Conservation (phyloP, 768 basidiomycete genomes). For the Cantharellus cinnabarinus region DNA sequence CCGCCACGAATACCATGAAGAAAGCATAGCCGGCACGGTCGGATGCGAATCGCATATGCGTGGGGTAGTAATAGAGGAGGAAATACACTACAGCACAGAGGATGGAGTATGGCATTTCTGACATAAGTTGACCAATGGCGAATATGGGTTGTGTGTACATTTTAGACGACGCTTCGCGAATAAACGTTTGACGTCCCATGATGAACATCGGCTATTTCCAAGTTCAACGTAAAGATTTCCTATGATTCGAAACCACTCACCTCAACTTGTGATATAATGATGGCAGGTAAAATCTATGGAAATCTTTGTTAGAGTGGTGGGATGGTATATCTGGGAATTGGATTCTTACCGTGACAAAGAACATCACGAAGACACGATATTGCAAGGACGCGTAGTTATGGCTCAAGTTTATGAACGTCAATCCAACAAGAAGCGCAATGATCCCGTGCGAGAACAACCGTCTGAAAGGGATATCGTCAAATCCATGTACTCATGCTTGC, state of each 20-base stretch:
- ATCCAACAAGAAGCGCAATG: conserved; percentile 48
- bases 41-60: conserved; percentile 43
- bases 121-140: conserved; percentile 58
- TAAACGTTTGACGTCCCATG: conserved; percentile 31
- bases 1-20: conserved; percentile 46
- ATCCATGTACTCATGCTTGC: not conserved
- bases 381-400: conserved; percentile 44
- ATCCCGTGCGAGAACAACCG: conserved; percentile 57
- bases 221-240: conserved; percentile 12
- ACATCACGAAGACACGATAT: conserved; percentile 57
- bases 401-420: conserved; percentile 64
- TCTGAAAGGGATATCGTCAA: conserved; percentile 17
- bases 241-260: too few relatives aligned
- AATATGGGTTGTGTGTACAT: conserved; percentile 79
- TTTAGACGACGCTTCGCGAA: conserved; percentile 44
- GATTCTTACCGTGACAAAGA: conserved; percentile 20
- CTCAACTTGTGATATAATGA: conserved; percentile 57
- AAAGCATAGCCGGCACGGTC: conserved; percentile 54
- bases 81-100: conserved; percentile 57
- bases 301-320: conserved; percentile 12
- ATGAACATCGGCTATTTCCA: conserved; percentile 44
- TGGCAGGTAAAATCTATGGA: conserved; percentile 46
- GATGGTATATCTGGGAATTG: not conserved
- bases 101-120: conserved; percentile 61
- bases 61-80: conserved; percentile 41